Percentiles rank a stretch among this genome's conserved stretches.
Conservation (phyloP, 2,329 filamentous ascomycete species). For the Colletotrichum incanum region DNA sequence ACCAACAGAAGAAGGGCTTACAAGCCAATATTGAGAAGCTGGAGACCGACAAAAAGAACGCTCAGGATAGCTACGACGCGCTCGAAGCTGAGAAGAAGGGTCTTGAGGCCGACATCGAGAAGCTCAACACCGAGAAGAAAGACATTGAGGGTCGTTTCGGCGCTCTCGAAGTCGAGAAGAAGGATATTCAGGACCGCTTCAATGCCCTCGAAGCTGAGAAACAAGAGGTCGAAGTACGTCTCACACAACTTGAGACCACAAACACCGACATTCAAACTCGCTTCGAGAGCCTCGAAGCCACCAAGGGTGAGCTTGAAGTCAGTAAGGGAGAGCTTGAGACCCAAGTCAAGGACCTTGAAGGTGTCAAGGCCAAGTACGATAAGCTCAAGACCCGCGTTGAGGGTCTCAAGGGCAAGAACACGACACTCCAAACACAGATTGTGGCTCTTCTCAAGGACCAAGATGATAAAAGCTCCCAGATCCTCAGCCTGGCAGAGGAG, state of each 20-base stretch:
- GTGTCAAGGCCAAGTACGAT: constrained; percentile 38
- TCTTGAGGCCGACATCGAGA: constrained; percentile 23
- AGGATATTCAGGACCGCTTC: constrained; percentile 26
- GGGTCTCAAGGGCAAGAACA: constrained; percentile 36
- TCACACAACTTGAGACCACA: constrained; percentile 32
- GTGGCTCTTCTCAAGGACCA: constrained; percentile 39
- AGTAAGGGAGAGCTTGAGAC: constrained; percentile 33
- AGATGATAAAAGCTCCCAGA: constrained; percentile 41
- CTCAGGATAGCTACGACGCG: constrained; percentile 24
- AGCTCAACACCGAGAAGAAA: constrained; percentile 32
- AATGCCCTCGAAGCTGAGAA: constrained; percentile 32
- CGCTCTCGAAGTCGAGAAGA: constrained; percentile 30
- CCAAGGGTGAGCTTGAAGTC: constrained; percentile 34
- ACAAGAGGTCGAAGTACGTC: constrained; percentile 32
- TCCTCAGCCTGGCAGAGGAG: constrained; percentile 37
- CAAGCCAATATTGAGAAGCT: constrained; percentile 38
- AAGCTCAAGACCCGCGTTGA: constrained; percentile 39
- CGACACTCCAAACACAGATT: constrained; percentile 36
- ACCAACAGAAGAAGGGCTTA: constrained; percentile 39
- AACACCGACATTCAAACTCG: constrained; percentile 31
- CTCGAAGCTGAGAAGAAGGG: constrained; percentile 35
- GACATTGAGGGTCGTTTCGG: constrained; percentile 24
- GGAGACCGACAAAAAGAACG: constrained; percentile 31
- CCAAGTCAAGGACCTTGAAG: constrained; percentile 40
- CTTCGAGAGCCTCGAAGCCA: constrained; percentile 36